Evolutionary conservation across 148 eudicot genomes (phyloP).

Genomic region (Heliosperma pusillum): DNA sequence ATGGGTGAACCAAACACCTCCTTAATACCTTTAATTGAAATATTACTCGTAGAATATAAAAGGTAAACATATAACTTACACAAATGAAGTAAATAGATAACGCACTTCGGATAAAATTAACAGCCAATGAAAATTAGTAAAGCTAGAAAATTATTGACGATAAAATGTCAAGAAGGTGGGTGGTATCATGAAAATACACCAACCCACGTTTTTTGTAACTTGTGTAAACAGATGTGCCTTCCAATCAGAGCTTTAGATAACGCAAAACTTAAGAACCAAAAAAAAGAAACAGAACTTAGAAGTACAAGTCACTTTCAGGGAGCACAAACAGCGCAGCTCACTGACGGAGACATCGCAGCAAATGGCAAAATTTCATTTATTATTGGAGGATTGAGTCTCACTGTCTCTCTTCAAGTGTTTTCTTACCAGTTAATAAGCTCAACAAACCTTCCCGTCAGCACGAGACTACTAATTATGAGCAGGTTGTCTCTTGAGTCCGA

Average conservation of each 20-base stretch:
- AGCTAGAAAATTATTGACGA: conserved; percentile 7
- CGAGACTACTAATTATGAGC: neutral
- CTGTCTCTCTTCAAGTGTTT: conserved; percentile 17
- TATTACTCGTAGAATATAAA: no score
- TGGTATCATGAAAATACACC: conserved; percentile 3
- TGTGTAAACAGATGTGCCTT: conserved; percentile 8
- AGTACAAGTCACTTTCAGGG: conserved; percentile 6
- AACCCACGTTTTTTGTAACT: conserved; percentile 4
- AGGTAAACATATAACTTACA: no score
- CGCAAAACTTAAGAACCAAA: neutral
- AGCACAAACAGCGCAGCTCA: conserved; percentile 22
- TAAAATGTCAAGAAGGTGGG: neutral
- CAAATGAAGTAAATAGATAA: neutral
- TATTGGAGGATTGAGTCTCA: conserved; percentile 9
- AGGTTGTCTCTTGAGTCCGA: conserved; percentile 1
- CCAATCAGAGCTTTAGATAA: neutral
- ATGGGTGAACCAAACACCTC: no score
- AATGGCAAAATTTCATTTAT: conserved; percentile 7
- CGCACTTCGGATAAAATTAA: neutral
- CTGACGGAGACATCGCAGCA: conserved; percentile 10
- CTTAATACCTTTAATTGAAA: no score
- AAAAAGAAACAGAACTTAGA: neutral
- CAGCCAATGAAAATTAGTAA: neutral
- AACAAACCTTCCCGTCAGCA: neutral
- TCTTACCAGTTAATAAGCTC: conserved; percentile 1